Evolutionary conservation across 2,329 filamentous ascomycete genomes (phyloP).

Genomic region (Hymenoscyphus repandus): DNA sequence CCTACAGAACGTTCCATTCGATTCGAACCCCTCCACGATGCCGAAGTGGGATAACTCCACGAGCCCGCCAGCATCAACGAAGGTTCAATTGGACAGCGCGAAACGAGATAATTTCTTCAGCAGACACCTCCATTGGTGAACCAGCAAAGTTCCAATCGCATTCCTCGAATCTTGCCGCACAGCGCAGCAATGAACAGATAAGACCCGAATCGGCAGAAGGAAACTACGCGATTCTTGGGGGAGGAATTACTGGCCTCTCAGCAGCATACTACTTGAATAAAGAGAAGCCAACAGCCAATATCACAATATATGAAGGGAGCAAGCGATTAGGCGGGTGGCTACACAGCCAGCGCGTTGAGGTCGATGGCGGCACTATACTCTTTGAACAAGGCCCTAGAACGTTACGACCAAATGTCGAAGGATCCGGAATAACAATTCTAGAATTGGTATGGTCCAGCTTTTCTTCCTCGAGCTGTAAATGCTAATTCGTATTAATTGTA

Average conservation of each 20-base stretch:
- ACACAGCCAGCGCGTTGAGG: conserved; percentile 56
- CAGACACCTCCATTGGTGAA: background rate
- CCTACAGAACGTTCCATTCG: conserved; percentile 1
- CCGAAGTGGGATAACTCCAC: conserved; percentile 6
- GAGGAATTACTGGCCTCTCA: conserved; percentile 76
- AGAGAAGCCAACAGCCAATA: conserved; percentile 59
- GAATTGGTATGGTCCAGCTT: conserved; percentile 16
- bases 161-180: background rate
- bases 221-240: conserved; percentile 65
- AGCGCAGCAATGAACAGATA: background rate
- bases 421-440: conserved; percentile 20
- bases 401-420: conserved; percentile 19
- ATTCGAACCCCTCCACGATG: background rate
- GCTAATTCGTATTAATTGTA: conserved; percentile 29
- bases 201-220: background rate
- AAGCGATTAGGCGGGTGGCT: conserved; percentile 79
- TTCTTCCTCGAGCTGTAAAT: conserved; percentile 11
- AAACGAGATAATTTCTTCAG: background rate
- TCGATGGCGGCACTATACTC: conserved; percentile 57
- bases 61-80: conserved; percentile 5
- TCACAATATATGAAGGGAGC: conserved; percentile 77
- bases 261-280: conserved; percentile 72
- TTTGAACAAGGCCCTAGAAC: conserved; percentile 79
- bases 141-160: background rate
- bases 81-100: conserved; percentile 1